Percentiles rank a stretch among this genome's conserved stretches.
These are phyloP conservation scores for Biscutella laevigata DNA, from an alignment of 441 rosid genomes.

Conservation along the genomic window DNA sequence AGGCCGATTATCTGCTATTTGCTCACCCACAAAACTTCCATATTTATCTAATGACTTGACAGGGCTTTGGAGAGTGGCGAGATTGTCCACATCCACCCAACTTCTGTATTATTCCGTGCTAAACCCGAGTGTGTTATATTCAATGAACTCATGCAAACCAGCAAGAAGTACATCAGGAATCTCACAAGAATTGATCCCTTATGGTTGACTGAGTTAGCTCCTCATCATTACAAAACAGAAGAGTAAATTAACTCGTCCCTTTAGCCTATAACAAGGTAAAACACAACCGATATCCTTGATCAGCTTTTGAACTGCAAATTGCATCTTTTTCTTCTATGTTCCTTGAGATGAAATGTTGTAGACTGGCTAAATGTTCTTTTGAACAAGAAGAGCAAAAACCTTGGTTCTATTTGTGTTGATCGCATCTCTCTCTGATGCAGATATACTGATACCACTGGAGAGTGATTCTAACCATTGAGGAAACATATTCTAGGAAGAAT, in stretches of 20 bases:
- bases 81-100: slow-evolving; percentile 76
- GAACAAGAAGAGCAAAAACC: neutral
- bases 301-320: neutral
- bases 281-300: neutral
- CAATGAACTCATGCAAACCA: slow-evolving; percentile 80
- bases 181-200: slow-evolving; percentile 63
- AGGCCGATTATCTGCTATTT: neutral
- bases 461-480: neutral
- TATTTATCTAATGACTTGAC: slow-evolving; percentile 23
- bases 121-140: slow-evolving; percentile 76
- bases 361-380: neutral
- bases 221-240: slow-evolving; percentile 57
- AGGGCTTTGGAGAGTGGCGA: slow-evolving; percentile 89
- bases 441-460: slow-evolving; percentile 1
- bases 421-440: slow-evolving; percentile 5
- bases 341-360: neutral
- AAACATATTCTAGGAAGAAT: neutral
- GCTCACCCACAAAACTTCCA: neutral
- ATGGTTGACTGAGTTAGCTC: slow-evolving; percentile 86
- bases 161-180: slow-evolving; percentile 67
- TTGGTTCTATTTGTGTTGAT: neutral
- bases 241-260: slow-evolving; percentile 22
- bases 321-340: neutral
- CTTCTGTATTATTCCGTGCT: slow-evolving; percentile 59
- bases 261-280: slow-evolving; percentile 21